Evolutionary conservation across 768 basidiomycete genomes (phyloP).

Genomic region (Sarcodon sp.): DNA sequence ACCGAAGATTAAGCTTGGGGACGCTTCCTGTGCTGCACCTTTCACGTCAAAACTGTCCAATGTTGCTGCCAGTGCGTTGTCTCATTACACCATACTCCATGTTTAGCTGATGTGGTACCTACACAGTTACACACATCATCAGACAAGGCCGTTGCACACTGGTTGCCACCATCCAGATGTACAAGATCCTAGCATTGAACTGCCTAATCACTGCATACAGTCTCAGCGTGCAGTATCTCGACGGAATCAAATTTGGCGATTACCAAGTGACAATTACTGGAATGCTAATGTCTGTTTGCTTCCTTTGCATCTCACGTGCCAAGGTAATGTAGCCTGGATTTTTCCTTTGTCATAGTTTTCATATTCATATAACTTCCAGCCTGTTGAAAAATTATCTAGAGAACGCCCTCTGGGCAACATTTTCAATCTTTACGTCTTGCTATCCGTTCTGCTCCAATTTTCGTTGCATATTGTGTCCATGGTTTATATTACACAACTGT

Average conservation of each 20-base stretch:
- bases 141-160: constrained; percentile 97
- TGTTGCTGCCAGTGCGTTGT: constrained; percentile 78
- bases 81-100: background rate
- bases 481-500: constrained; percentile 86
- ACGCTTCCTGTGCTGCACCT: constrained; percentile 96
- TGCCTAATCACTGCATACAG: constrained; percentile 99
- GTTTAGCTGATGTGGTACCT: background rate
- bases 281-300: constrained; percentile 96
- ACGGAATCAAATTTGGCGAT: constrained; percentile 98
- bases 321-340: constrained; percentile 45
- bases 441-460: constrained; percentile 89
- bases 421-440: constrained; percentile 90
- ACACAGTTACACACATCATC: constrained; percentile 89
- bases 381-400: constrained; percentile 89
- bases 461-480: constrained; percentile 83
- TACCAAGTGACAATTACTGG: constrained; percentile 97
- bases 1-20: constrained; percentile 98
- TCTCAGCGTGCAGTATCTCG: constrained; percentile 92
- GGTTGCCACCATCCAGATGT: constrained; percentile 99
- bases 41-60: constrained; percentile 99
- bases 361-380: constrained; percentile 30
- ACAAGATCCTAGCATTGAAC: constrained; percentile 96
- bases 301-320: constrained; percentile 94
- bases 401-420: constrained; percentile 93
- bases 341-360: background rate